A percentile compares a stretch with the other conserved stretches of the same genome.
Conservation (phyloP, 306 rosid species). For the Lathyrus aphaca region DNA sequence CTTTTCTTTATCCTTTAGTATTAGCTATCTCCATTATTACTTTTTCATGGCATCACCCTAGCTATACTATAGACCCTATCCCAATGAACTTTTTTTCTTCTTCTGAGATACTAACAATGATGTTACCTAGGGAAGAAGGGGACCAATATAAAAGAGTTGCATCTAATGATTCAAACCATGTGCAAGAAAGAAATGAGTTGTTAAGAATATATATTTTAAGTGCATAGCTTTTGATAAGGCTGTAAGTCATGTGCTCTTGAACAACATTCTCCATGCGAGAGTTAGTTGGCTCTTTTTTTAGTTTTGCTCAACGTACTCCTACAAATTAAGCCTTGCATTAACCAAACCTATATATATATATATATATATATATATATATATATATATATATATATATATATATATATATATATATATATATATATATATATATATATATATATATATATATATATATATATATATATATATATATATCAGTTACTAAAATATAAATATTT, state of each 20-base stretch:
- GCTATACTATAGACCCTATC: too few species aligned
- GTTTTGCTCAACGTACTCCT: too few species aligned
- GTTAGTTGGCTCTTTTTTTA: too few species aligned
- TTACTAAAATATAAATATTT: too few species aligned
- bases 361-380: too few species aligned
- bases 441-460: too few species aligned
- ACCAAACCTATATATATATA: too few species aligned
- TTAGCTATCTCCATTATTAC: slow-evolving; percentile 19
- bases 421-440: too few species aligned
- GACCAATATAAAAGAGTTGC: slow-evolving; percentile 40
- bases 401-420: too few species aligned
- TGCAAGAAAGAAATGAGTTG: slow-evolving; percentile 38
- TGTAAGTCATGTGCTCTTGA: slow-evolving; percentile 47
- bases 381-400: too few species aligned
- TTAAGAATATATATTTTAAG: slow-evolving; percentile 8
- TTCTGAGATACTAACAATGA: slow-evolving; percentile 20
- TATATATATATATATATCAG: too few species aligned
- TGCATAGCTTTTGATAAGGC: slow-evolving; percentile 53
- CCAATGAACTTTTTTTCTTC: slow-evolving; percentile 27
- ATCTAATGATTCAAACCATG: slow-evolving; percentile 46
- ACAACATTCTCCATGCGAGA: slow-evolving; percentile 33
- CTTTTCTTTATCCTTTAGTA: slow-evolving; percentile 25
- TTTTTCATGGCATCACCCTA: slow-evolving; percentile 25
- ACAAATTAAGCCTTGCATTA: too few species aligned
- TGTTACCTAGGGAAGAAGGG: slow-evolving; percentile 23